Evolutionary conservation across 345 rosid species (phyloP).

Genomic region (Salix exigua): DNA sequence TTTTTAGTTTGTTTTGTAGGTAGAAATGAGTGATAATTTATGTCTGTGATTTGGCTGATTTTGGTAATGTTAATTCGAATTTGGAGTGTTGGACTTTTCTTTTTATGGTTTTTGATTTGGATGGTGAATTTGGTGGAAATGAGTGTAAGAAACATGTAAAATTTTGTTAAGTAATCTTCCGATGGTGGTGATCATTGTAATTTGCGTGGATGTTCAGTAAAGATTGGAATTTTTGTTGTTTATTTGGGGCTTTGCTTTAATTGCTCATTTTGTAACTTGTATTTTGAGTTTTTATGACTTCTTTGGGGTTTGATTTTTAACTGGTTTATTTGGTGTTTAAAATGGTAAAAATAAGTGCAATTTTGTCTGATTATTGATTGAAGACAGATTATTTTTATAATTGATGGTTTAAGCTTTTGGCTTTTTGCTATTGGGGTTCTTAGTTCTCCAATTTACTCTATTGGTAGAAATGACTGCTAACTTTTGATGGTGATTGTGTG

Average conservation of each 20-base stretch:
- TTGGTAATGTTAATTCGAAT: too few species aligned
- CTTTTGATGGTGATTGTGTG: not conserved
- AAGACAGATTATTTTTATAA: not conserved
- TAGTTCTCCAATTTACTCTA: not conserved
- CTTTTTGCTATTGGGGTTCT: not conserved
- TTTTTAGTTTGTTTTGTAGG: too few species aligned
- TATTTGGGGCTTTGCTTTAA: not conserved
- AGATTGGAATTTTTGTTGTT: not conserved
- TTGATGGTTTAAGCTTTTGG: not conserved
- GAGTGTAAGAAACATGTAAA: not conserved
- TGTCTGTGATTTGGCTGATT: too few species aligned
- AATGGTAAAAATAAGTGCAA: not conserved
- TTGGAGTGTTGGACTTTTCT: too few species aligned
- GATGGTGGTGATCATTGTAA: not conserved
- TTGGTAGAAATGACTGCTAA: not conserved
- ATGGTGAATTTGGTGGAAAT: not conserved
- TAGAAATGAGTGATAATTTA: too few species aligned
- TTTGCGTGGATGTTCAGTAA: not conserved
- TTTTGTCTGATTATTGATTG: not conserved
- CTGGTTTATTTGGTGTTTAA: not conserved
- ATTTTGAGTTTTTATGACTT: not conserved
- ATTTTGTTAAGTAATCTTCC: too few species aligned
- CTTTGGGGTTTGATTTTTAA: not conserved
- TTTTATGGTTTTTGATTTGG: not conserved
- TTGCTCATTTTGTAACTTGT: not conserved